A percentile compares a stretch with the other conserved stretches of the same genome.
These are phyloP conservation scores for Andrographis paniculata DNA, from an alignment of 305 asterid genomes.

Conservation along the genomic window DNA sequence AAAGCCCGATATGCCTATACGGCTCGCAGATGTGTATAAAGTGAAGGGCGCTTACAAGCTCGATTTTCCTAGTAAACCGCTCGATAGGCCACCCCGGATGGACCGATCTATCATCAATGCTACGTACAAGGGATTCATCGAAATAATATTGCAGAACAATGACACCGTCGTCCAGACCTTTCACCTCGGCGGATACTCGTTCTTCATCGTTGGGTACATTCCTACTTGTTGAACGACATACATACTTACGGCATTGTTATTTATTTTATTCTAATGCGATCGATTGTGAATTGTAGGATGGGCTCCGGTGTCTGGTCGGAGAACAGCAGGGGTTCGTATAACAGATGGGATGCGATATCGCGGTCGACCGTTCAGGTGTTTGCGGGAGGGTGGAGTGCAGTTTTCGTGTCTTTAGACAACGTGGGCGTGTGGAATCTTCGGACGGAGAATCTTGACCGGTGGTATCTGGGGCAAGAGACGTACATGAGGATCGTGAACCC, in stretches of 20 bases:
- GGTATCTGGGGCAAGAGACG: slow-evolving; percentile 81
- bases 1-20: slow-evolving; percentile 50
- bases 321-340: slow-evolving; percentile 58
- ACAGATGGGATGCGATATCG: slow-evolving; percentile 71
- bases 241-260: background rate
- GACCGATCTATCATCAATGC: slow-evolving; percentile 58
- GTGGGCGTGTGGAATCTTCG: slow-evolving; percentile 77
- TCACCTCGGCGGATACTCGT: slow-evolving; percentile 76
- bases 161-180: slow-evolving; percentile 56
- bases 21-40: slow-evolving; percentile 52
- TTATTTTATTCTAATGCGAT: background rate
- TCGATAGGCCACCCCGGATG: slow-evolving; percentile 35
- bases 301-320: slow-evolving; percentile 76
- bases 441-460: slow-evolving; percentile 67
- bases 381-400: slow-evolving; percentile 74
- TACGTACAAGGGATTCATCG: slow-evolving; percentile 68
- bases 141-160: slow-evolving; percentile 58
- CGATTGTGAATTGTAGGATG: slow-evolving; percentile 34
- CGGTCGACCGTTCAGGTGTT: slow-evolving; percentile 72
- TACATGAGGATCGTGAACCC: slow-evolving; percentile 61
- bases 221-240: background rate
- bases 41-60: slow-evolving; percentile 64
- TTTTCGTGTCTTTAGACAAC: slow-evolving; percentile 47
- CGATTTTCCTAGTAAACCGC: slow-evolving; percentile 59
- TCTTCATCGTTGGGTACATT: slow-evolving; percentile 64